A percentile compares a stretch with the other conserved stretches of the same genome.
These are phyloP conservation scores for Rhizopogon salebrosus DNA, from an alignment of 768 basidiomycete species.

Conservation along the genomic window DNA sequence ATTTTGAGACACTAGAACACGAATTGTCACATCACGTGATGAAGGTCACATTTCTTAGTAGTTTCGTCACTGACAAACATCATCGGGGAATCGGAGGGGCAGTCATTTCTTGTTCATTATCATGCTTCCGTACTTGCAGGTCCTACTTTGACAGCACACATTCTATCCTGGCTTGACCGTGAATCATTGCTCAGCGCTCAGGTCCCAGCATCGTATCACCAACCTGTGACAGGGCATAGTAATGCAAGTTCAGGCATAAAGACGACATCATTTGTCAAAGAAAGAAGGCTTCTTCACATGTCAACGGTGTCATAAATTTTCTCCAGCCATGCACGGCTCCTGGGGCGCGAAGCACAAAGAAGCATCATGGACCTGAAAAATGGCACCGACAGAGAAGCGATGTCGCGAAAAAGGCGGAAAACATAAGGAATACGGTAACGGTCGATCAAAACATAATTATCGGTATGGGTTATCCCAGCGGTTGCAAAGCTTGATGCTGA, in stretches of 20 bases:
- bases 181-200: neutral
- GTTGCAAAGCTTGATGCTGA: neutral
- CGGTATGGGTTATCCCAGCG: neutral
- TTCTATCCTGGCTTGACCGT: neutral
- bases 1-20: slow-evolving; percentile 7
- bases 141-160: neutral
- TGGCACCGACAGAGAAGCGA: neutral
- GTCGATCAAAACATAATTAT: neutral
- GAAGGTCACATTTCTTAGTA: neutral
- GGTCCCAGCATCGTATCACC: neutral
- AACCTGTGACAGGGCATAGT: too few relatives aligned
- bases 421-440: too few relatives aligned
- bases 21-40: slow-evolving; percentile 25
- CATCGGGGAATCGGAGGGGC: too few relatives aligned
- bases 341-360: neutral
- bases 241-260: neutral
- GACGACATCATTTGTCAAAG: too few relatives aligned
- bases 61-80: neutral
- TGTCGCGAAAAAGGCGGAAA: too few relatives aligned
- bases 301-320: neutral
- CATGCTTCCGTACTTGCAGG: too few relatives aligned
- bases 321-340: neutral
- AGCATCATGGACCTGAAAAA: too few relatives aligned
- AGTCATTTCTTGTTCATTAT: too few relatives aligned
- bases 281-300: neutral